phyloP scores from a whole-genome alignment of 2,329 filamentous ascomycete species.

The Talaromyces verruculosus region DNA sequence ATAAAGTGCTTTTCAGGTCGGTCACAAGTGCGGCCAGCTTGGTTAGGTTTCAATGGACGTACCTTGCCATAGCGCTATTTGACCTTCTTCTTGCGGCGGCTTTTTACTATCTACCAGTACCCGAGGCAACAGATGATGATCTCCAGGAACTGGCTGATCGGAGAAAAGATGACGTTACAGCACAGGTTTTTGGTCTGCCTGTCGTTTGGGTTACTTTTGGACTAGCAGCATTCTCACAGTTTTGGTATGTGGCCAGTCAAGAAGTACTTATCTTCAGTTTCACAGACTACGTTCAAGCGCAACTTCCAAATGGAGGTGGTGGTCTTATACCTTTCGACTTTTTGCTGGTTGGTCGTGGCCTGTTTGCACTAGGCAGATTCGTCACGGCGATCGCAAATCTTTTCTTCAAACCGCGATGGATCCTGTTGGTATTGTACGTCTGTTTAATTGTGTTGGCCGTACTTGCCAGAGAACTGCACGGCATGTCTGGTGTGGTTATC shows the following conservation, averaged over 20 bases:
- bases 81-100: slow-evolving; percentile 58
- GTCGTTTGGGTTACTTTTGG: slow-evolving; percentile 59
- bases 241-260: slow-evolving; percentile 62
- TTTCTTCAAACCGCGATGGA: slow-evolving; percentile 58
- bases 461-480: slow-evolving; percentile 53
- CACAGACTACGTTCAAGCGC: slow-evolving; percentile 43
- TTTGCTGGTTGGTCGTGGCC: slow-evolving; percentile 56
- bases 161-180: slow-evolving; percentile 51
- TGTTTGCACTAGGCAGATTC: slow-evolving; percentile 61
- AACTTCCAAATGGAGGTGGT: slow-evolving; percentile 37
- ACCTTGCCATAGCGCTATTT: slow-evolving; percentile 63
- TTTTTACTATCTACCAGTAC: slow-evolving; percentile 62
- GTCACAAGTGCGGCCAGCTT: slow-evolving; percentile 52
- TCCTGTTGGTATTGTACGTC: slow-evolving; percentile 55
- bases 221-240: slow-evolving; percentile 56
- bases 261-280: slow-evolving; percentile 56
- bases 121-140: slow-evolving; percentile 62
- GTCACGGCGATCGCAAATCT: slow-evolving; percentile 54
- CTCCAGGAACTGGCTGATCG: slow-evolving; percentile 57
- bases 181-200: slow-evolving; percentile 47
- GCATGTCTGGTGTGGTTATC: slow-evolving; percentile 48
- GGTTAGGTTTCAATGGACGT: slow-evolving; percentile 64
- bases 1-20: slow-evolving; percentile 58
- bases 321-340: slow-evolving; percentile 40
- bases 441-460: slow-evolving; percentile 55